Percentiles rank a stretch among this genome's conserved stretches.
phyloP scores from a whole-genome alignment of 805 yeast genomes.

The Monosporozyma unispora region DNA sequence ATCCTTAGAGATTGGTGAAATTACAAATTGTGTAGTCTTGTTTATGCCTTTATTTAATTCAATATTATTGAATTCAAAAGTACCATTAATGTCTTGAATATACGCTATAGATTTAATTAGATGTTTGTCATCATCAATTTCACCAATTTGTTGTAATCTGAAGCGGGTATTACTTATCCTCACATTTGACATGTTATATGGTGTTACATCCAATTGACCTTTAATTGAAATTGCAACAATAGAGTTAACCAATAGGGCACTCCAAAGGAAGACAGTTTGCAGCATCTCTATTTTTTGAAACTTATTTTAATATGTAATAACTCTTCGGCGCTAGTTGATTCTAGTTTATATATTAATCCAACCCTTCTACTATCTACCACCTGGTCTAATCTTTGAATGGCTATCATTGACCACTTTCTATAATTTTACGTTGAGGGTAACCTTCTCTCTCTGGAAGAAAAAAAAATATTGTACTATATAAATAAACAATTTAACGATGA shows the following conservation, averaged over 20 bases:
- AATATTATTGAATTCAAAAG: slow-evolving; percentile 21
- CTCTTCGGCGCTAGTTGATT: too few species aligned
- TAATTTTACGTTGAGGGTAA: slow-evolving; percentile 1
- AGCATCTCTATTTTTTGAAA: too few species aligned
- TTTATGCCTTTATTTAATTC: slow-evolving; percentile 21
- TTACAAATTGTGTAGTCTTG: slow-evolving; percentile 22
- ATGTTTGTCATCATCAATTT: slow-evolving; percentile 5
- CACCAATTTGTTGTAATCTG: slow-evolving; percentile 22
- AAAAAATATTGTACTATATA: background rate
- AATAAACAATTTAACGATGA: background rate
- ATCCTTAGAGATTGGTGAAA: slow-evolving; percentile 23
- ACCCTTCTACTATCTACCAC: background rate
- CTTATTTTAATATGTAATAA: too few species aligned
- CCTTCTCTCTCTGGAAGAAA: background rate
- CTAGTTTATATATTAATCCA: too few species aligned
- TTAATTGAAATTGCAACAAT: slow-evolving; percentile 17
- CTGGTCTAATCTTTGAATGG: background rate
- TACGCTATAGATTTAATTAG: slow-evolving; percentile 11
- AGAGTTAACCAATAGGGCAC: background rate
- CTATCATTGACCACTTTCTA: background rate
- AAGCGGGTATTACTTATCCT: slow-evolving; percentile 19
- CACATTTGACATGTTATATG: slow-evolving; percentile 13
- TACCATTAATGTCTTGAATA: slow-evolving; percentile 16
- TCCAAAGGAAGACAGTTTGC: background rate
- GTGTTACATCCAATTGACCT: slow-evolving; percentile 22